Conservation (phyloP, 2,329 filamentous ascomycete species). For the Colletotrichum chlorophyti region DNA sequence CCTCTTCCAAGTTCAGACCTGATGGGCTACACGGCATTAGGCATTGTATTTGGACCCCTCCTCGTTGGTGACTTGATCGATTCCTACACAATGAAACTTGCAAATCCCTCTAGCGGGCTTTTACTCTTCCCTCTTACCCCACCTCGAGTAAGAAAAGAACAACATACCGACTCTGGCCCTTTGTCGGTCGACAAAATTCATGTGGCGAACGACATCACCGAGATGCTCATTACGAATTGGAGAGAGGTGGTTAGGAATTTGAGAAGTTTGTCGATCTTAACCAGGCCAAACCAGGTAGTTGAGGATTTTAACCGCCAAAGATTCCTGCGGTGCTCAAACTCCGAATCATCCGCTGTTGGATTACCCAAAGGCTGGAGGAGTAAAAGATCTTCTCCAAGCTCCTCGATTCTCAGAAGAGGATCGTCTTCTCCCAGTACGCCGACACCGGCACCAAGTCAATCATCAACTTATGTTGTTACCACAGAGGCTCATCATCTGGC, state of each 20-base stretch:
- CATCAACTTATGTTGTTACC: neutral
- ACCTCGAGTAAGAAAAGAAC: conserved; percentile 49
- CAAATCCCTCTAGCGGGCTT: conserved; percentile 47
- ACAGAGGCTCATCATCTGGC: conserved; percentile 10
- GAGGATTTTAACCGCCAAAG: conserved; percentile 19
- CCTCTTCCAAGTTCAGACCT: conserved; percentile 62
- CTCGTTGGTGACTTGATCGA: conserved; percentile 65
- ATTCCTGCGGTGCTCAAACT: conserved; percentile 46
- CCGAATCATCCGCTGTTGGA: conserved; percentile 47
- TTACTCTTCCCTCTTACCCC: conserved; percentile 51
- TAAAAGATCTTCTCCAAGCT: conserved; percentile 26
- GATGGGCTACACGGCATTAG: conserved; percentile 70
- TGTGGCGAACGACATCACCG: conserved; percentile 64
- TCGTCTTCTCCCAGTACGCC: conserved; percentile 48
- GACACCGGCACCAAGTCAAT: conserved; percentile 37
- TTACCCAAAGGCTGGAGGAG: conserved; percentile 45
- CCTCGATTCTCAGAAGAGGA: conserved; percentile 32
- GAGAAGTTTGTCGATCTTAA: conserved; percentile 51
- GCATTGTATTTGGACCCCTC: conserved; percentile 70
- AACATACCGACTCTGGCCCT: conserved; percentile 31
- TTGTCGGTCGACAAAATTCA: conserved; percentile 61
- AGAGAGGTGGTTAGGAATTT: conserved; percentile 68
- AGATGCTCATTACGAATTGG: conserved; percentile 73
- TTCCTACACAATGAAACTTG: conserved; percentile 55
- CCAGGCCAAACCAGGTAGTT: conserved; percentile 27